phyloP scores from a whole-genome alignment of 352 stramenopile species.

The Phytophthora pinifolia region DNA sequence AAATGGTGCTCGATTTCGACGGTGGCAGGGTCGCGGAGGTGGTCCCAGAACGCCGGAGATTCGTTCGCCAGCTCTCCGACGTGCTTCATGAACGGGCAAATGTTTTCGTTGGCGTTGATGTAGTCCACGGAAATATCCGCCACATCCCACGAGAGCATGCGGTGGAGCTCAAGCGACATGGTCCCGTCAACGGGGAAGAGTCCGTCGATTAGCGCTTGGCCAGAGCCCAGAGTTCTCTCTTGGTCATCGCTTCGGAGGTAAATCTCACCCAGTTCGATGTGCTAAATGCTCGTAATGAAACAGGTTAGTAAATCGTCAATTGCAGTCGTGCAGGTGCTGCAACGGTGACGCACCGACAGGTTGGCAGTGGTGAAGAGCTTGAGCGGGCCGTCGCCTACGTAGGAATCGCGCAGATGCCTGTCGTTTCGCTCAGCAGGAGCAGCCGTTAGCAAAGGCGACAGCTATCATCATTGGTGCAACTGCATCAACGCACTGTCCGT shows the following conservation, averaged over 20 bases:
- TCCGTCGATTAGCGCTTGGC: slow-evolving; percentile 76
- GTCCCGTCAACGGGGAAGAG: slow-evolving; percentile 67
- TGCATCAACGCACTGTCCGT: slow-evolving; percentile 47
- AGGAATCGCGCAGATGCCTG: slow-evolving; percentile 67
- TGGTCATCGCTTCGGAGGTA: slow-evolving; percentile 86
- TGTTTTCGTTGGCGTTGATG: slow-evolving; percentile 77
- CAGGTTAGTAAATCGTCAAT: neutral
- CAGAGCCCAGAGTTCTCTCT: slow-evolving; percentile 82
- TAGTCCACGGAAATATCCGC: slow-evolving; percentile 78
- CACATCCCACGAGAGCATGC: slow-evolving; percentile 78
- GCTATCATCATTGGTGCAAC: neutral
- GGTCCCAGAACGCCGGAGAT: slow-evolving; percentile 54
- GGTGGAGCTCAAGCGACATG: slow-evolving; percentile 47
- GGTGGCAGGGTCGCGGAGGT: slow-evolving; percentile 46
- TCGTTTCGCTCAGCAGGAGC: neutral
- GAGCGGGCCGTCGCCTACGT: slow-evolving; percentile 67
- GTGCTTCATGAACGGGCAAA: slow-evolving; percentile 74
- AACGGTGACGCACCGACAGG: slow-evolving; percentile 48
- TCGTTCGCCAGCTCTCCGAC: slow-evolving; percentile 63
- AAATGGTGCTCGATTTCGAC: slow-evolving; percentile 65
- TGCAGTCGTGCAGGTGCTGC: neutral
- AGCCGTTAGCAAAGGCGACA: neutral
- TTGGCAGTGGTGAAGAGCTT: slow-evolving; percentile 73
- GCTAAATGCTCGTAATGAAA: slow-evolving; percentile 19
- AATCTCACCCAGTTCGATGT: slow-evolving; percentile 50